Conservation (phyloP, 2,329 filamentous ascomycete species). For the Emmonsiellopsis sp. region DNA sequence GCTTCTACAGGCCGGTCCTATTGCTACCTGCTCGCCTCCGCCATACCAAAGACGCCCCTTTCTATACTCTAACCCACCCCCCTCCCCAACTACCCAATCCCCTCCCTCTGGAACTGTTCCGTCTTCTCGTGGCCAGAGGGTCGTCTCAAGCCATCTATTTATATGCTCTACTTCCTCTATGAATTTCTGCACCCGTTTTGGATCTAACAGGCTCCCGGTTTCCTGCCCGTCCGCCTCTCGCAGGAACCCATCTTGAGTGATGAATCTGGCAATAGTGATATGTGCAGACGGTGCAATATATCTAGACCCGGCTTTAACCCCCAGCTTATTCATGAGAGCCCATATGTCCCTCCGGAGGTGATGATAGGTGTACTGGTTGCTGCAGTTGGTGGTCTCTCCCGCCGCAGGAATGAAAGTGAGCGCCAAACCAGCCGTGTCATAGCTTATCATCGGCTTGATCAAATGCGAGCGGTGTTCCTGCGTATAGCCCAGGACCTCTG, state of each 20-base stretch:
- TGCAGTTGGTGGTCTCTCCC: conserved; percentile 41
- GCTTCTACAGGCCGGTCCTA: conserved; percentile 25
- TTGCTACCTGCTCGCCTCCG: conserved; percentile 58
- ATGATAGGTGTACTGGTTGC: conserved; percentile 72
- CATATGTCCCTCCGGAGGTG: conserved; percentile 77
- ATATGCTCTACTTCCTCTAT: conserved; percentile 63
- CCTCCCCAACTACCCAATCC: conserved; percentile 83
- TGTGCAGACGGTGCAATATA: conserved; percentile 88
- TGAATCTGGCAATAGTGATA: conserved; percentile 75
- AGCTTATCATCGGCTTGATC: conserved; percentile 73
- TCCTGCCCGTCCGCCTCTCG: conserved; percentile 22
- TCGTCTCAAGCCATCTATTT: conserved; percentile 62
- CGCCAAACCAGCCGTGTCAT: conserved; percentile 75
- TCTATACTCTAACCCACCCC: conserved; percentile 67
- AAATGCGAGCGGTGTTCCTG: conserved; percentile 60
- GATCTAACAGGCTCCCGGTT: conserved; percentile 23
- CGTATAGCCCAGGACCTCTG: conserved; percentile 56
- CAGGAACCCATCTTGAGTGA: conserved; percentile 52
- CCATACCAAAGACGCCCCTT: conserved; percentile 80
- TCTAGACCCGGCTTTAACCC: conserved; percentile 62
- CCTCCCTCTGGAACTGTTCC: conserved; percentile 40
- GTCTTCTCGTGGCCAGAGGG: conserved; percentile 55
- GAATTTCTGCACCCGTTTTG: conserved; percentile 52
- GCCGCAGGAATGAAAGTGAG: conserved; percentile 77
- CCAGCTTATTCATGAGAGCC: conserved; percentile 48